Base-by-base conservation (phyloP, 2,329 filamentous ascomycete genomes). In the Scorias spongiosa region DNA sequence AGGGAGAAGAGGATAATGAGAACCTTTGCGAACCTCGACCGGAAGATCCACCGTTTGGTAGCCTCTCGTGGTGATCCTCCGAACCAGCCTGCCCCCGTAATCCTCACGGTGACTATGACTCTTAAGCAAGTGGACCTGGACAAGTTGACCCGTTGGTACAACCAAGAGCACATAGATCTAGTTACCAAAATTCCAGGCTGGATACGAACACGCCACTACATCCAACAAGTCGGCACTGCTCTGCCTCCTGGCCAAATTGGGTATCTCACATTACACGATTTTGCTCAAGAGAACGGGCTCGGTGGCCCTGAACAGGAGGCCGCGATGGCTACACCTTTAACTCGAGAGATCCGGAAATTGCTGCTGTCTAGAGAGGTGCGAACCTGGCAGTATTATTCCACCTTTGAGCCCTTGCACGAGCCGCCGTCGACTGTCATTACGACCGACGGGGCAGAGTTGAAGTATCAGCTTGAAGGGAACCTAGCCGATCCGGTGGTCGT, bases 101-200 rank as follows among this genome's bases (percentile, higher is more conserved):
- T 49, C 3, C 39, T 56, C n/a, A 51, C 53, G 11, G 51, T 51
- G 1, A 50, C 52, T 8, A 44, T 54, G 39, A 42, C 48, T 12
- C 29, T 60, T 14, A 69, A 76, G 51, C 67, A 71, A 1, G 60
- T 71, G 3, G 65, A 70, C 1, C 85, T 81, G 54, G 71, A 74
- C 17, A 71, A 80, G 39, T 69, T 80, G 44, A 63, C 70, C 44
- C 76, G 71, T 57, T 93, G 84, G 84, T 82, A 84, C 56, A 65
- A 73, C 28, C 76, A 87, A 48, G 84, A 91, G 59, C 84, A 91
- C 58, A 70, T 81, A 15, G 69, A 71, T 2, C 73, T 87, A 72
- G 59, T 93, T 46, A 68, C 79, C 48, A 81, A 81, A 55, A 73
- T 88, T 0, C 80, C 83, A 0, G 86, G 86, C 3, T 93, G 85